A percentile compares a stretch with the other conserved stretches of the same genome.
Conservation (phyloP, 768 basidiomycete genomes). For the Hortiboletus flavorubellus region DNA sequence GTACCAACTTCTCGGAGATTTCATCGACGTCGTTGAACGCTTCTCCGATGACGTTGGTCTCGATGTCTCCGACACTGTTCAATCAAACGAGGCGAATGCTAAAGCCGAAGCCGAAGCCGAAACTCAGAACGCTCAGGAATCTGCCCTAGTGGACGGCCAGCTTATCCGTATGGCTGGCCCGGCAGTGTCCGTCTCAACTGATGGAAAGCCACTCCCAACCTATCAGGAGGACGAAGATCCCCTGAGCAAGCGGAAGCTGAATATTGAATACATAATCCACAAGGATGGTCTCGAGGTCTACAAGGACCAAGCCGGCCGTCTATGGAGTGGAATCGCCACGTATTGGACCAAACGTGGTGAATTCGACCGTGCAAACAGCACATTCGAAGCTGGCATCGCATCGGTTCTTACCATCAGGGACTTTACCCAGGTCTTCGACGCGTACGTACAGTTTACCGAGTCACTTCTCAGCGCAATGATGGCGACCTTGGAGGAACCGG, state of each 20-base stretch:
- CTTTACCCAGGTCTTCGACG: constrained; percentile 97
- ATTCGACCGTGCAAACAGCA: constrained; percentile 84
- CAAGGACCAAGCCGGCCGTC: constrained; percentile 92
- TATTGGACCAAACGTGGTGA: constrained; percentile 99
- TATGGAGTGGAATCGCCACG: constrained; percentile 95
- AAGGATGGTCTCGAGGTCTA: constrained; percentile 87
- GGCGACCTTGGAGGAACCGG: constrained; percentile 74
- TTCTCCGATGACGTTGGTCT: constrained; percentile 92
- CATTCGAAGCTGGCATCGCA: constrained; percentile 84
- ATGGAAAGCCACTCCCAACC: constrained; percentile 45
- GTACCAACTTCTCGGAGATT: constrained; percentile 90
- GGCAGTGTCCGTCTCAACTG: constrained; percentile 48
- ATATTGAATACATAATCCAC: constrained; percentile 82
- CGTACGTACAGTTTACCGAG: constrained; percentile 93
- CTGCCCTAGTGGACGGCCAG: constrained; percentile 53
- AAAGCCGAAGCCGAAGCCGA: constrained; percentile 46
- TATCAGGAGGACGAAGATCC: constrained; percentile 89
- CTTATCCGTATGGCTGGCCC: constrained; percentile 73
- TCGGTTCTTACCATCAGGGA: constrained; percentile 90
- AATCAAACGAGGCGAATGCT: constrained; percentile 49
- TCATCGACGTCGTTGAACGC: constrained; percentile 86
- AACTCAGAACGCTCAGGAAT: constrained; percentile 33
- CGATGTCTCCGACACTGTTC: constrained; percentile 70
- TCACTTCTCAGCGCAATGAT: constrained; percentile 86
- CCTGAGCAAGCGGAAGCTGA: constrained; percentile 60